A percentile compares a stretch with the other conserved stretches of the same genome.
Evolutionary conservation across 768 basidiomycete genomes (phyloP).

Genomic region (Hortiboletus campestris): DNA sequence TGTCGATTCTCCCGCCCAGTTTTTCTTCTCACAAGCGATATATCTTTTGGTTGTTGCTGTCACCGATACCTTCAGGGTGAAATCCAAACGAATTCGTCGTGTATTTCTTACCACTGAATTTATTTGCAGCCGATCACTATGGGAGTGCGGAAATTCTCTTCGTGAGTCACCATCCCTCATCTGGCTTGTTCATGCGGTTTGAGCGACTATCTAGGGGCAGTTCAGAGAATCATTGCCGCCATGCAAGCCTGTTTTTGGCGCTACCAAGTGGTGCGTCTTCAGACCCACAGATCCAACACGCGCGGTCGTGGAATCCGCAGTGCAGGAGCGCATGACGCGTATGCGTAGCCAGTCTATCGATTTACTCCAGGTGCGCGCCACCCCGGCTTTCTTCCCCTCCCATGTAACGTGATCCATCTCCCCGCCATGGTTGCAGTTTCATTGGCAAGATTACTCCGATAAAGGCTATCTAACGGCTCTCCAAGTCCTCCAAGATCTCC

Average conservation of each 20-base stretch:
- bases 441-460: slow-evolving; percentile 72
- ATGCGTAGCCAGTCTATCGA: slow-evolving; percentile 63
- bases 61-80: slow-evolving; percentile 25
- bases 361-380: slow-evolving; percentile 60
- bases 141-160: slow-evolving; percentile 81
- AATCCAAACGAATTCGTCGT: background rate
- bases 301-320: slow-evolving; percentile 55
- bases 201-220: slow-evolving; percentile 53
- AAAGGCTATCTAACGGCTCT: slow-evolving; percentile 47
- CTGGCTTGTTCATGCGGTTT: background rate
- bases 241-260: slow-evolving; percentile 53
- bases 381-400: background rate
- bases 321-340: slow-evolving; percentile 68
- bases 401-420: background rate
- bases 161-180: slow-evolving; percentile 40
- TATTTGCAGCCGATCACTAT: slow-evolving; percentile 74
- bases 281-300: slow-evolving; percentile 49
- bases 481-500: slow-evolving; percentile 57
- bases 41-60: slow-evolving; percentile 3
- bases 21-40: slow-evolving; percentile 15
- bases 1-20: slow-evolving; percentile 1
- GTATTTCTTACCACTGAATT: slow-evolving; percentile 8
- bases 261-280: slow-evolving; percentile 89
- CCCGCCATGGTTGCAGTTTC: slow-evolving; percentile 48
- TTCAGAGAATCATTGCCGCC: slow-evolving; percentile 50